Evolutionary conservation across 2,329 filamentous ascomycete species (phyloP), one percentile per base, ranked within the genome.

Genomic region (Curvularia eragrostidis): DNA sequence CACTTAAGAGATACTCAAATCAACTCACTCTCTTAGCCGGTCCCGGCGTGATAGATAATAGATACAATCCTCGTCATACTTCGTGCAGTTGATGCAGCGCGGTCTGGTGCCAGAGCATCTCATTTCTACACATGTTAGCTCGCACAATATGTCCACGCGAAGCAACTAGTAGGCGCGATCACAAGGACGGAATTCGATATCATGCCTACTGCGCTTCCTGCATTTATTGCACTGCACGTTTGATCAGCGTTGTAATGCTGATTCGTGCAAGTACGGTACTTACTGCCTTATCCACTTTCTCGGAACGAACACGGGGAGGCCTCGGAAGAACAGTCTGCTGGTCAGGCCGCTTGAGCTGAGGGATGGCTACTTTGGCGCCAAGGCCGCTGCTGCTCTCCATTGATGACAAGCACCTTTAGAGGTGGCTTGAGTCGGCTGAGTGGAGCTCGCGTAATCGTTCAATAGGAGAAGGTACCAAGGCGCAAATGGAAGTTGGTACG

Each of bases 81-180:
- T 43, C 12, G 41, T 43, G 28, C 28, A 4, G 36, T 26, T n/a
- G 41, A 26, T 43, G 23, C 41, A 44, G 41, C 41, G 41, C 13
- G 41, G 41, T 28, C 41, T 44, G 5, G 41, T 44, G 13, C 41
- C 41, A 44, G 41, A 44, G 23, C 41, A 44, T 44, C 28, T 44
- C 13, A 18, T n/a, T 44, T 44, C 41, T 44, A 13, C 41, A 28
- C 15, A 44, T 44, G 23, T 44, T 18, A 44, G 41, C 23, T 44
- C 23, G 13, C 13, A 44, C 15, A 43, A n/a, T n/a, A 44, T 18
- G 13, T 44, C 21, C 41, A 44, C 23, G 5, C 4, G 23, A 44
- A 44, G 41, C 23, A n/a, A 44, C 23, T 26, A 26, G 41, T n/a
- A 15, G 23, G 41, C 21, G 21, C 13, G 23, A 4, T 43, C 23